Base-by-base conservation (phyloP, 345 rosid species). In the Arabidopsis suecica region DNA sequence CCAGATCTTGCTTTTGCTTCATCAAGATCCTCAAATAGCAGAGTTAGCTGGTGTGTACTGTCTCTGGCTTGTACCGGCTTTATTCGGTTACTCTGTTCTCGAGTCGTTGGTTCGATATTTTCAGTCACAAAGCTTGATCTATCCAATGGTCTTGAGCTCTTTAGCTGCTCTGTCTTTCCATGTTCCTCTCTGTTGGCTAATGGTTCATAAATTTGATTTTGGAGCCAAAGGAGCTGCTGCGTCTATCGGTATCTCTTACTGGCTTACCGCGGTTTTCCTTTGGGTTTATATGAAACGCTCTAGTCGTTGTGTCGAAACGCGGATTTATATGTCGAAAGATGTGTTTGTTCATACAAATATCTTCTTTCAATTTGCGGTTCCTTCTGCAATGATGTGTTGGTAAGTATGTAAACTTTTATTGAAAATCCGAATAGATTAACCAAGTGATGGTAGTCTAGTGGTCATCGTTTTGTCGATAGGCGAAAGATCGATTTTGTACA, bases 311-410 rank as follows among this genome's bases (percentile, higher is more conserved):
- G 10, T 49, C 0, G 12, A 41, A 40, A 62, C 79, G 25, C 64
- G 60, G 28, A 65, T 65, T 32, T 58, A 34, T 44, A 62, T 74
- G 48, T 74, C 79, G 0, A 69, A 44, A 20, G 76, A 74, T 55
- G 82, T 37, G 34, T 79, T 79, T 75, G 7, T 45, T 65, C 72
- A 79, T 42, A 75, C 72, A 0, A 64, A 10, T 13, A 65, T 69
- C 16, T 79, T 79, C 63, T 74, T 79, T 28, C 57, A 69, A 0
- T 75, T 79, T 9, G 82, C 76, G 2, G 16, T 79, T 75, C 82
- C 82, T 70, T 79, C 79, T 40, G 79, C 82, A 5, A 41, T 74
- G 65, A 79, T 79, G 82, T 69, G 75, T 50, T 79, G 79, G 82
- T 79, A 62, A 62, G 72, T 61, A 4, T 55, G 51, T 69, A n/a